Evolutionary conservation across 1,284 basidiomycete species (phyloP).

Genomic region (Phenoliferia sp.): DNA sequence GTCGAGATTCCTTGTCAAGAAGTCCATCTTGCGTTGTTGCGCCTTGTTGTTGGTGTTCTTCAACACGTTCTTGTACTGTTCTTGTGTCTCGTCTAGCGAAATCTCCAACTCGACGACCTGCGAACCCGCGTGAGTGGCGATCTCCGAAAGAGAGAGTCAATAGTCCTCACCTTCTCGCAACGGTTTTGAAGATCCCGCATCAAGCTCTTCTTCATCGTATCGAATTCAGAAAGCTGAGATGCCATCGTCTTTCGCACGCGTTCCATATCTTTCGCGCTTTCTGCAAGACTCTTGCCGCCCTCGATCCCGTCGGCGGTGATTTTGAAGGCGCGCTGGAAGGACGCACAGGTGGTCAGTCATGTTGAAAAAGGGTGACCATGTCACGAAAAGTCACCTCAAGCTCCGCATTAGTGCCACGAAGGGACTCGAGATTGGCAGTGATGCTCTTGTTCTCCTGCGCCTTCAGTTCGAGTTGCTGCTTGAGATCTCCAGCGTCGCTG

Average conservation of each 20-base stretch:
- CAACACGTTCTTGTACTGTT: slow-evolving; percentile 98
- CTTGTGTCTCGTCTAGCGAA: slow-evolving; percentile 95
- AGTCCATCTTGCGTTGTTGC: slow-evolving; percentile 99
- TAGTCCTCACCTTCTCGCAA: slow-evolving; percentile 80
- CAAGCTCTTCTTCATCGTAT: slow-evolving; percentile 95
- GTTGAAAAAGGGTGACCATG: too few species aligned
- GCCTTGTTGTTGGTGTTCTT: slow-evolving; percentile 96
- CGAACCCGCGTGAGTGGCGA: slow-evolving; percentile 18
- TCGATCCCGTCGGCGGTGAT: slow-evolving; percentile 94
- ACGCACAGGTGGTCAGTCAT: slow-evolving; percentile 10
- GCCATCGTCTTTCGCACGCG: slow-evolving; percentile 94
- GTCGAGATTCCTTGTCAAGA: slow-evolving; percentile 94
- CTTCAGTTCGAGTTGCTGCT: slow-evolving; percentile 84
- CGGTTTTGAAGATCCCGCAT: slow-evolving; percentile 99
- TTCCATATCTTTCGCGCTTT: slow-evolving; percentile 95
- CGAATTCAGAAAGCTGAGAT: slow-evolving; percentile 94
- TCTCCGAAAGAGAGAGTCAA: slow-evolving; percentile 4
- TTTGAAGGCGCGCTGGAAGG: slow-evolving; percentile 78
- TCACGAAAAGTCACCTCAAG: slow-evolving; percentile 66
- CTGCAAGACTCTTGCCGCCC: slow-evolving; percentile 90
- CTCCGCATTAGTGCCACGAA: slow-evolving; percentile 96
- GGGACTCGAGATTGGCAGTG: slow-evolving; percentile 80
- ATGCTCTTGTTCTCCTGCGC: slow-evolving; percentile 78
- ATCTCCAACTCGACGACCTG: slow-evolving; percentile 99
- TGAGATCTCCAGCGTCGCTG: slow-evolving; percentile 81